Evolutionary conservation across 2,329 filamentous ascomycete genomes (phyloP).

Genomic region (Zymoseptoria brevis): DNA sequence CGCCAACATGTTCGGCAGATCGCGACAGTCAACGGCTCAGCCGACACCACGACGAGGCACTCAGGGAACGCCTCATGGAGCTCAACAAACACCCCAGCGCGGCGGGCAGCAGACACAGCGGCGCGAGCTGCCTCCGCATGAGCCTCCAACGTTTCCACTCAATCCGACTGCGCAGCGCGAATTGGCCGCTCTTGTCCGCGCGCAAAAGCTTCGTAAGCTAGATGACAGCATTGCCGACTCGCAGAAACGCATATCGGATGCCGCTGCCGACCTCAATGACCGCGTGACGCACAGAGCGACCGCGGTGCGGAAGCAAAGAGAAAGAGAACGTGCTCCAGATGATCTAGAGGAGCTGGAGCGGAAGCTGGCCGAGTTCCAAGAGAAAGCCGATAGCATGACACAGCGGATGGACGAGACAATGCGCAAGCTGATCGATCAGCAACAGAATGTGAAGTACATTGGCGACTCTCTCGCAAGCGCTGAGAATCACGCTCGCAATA

Average conservation of each 20-base stretch:
- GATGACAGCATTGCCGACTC: slow-evolving; percentile 43
- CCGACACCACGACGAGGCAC: slow-evolving; percentile 2
- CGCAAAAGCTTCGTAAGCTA: slow-evolving; percentile 37
- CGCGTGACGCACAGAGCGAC: slow-evolving; percentile 35
- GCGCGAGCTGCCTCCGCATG: slow-evolving; percentile 38
- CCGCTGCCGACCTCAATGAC: slow-evolving; percentile 51
- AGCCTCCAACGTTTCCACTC: slow-evolving; percentile 46
- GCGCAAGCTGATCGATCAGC: slow-evolving; percentile 50
- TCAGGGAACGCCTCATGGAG: background rate
- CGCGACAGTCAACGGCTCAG: slow-evolving; percentile 9
- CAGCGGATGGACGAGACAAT: slow-evolving; percentile 50
- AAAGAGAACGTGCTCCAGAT: slow-evolving; percentile 24
- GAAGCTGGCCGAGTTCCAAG: slow-evolving; percentile 34
- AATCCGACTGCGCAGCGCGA: slow-evolving; percentile 39
- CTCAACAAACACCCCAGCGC: slow-evolving; percentile 4
- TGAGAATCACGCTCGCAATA: slow-evolving; percentile 29
- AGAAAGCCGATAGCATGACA: slow-evolving; percentile 46
- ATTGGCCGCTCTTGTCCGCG: slow-evolving; percentile 39
- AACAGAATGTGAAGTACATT: slow-evolving; percentile 40
- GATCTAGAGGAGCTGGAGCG: slow-evolving; percentile 34
- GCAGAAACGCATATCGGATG: slow-evolving; percentile 39
- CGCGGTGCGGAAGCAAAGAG: slow-evolving; percentile 24
- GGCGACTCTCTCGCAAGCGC: slow-evolving; percentile 39
- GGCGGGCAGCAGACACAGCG: background rate
- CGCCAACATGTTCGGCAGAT: background rate